These are phyloP conservation scores for Kwoniella bestiolae DNA, from an alignment of 768 basidiomycete species.

Conservation along the genomic window DNA sequence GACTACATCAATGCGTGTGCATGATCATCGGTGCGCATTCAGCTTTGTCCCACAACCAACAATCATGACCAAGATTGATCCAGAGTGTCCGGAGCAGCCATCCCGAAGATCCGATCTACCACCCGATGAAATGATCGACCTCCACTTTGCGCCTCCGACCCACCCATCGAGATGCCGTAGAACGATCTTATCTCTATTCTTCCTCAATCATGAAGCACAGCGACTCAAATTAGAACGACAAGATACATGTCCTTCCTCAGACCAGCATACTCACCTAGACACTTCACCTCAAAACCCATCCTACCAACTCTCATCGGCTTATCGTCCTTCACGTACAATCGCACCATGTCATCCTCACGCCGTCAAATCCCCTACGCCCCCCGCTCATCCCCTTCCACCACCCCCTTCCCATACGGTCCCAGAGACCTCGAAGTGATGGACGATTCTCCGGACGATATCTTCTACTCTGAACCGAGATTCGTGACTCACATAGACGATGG, in stretches of 20 bases:
- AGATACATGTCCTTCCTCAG: background rate
- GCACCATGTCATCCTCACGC: background rate
- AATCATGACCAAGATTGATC: too few species aligned
- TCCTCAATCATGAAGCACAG: too few species aligned
- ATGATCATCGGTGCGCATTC: too few species aligned
- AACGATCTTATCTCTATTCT: background rate
- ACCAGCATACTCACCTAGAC: background rate
- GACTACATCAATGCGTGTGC: too few species aligned
- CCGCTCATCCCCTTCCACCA: background rate
- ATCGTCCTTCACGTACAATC: background rate
- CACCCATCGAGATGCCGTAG: background rate
- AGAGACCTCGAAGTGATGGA: conserved; percentile 1
- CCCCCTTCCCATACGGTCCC: conserved; percentile 2
- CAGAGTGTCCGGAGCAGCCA: background rate
- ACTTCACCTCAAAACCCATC: background rate
- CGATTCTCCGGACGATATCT: background rate
- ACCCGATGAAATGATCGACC: background rate
- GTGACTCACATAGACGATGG: conserved; percentile 6
- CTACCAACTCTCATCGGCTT: background rate
- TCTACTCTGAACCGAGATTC: conserved; percentile 3
- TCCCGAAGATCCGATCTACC: background rate
- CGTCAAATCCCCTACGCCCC: background rate
- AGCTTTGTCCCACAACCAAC: too few species aligned
- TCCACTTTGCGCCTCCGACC: background rate
- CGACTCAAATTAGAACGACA: too few species aligned